A percentile compares a stretch with the other conserved stretches of the same genome.
These are phyloP conservation scores for Amoebophrya sp. DNA, from an alignment of 169 alveolate species.

Conservation along the genomic window DNA sequence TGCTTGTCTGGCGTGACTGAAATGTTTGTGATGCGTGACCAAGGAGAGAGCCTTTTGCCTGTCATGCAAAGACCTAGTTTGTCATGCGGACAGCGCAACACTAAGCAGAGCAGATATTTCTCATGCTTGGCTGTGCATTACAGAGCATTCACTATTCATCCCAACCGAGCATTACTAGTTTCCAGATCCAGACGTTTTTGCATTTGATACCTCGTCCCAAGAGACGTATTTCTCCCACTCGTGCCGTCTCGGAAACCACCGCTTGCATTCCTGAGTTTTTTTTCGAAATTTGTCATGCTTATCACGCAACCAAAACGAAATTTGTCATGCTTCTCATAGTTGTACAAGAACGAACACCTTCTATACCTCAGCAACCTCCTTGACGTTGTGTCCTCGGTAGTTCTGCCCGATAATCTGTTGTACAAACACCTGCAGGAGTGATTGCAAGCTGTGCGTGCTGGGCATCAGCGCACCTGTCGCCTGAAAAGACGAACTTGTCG, in stretches of 20 bases:
- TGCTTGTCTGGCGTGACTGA: too few species aligned
- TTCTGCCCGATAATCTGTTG: not conserved
- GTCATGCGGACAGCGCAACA: too few species aligned
- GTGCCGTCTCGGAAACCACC: not conserved
- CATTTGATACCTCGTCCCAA: too few species aligned
- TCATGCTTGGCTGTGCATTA: too few species aligned
- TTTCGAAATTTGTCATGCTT: not conserved
- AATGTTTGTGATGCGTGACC: too few species aligned
- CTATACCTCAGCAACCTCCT: not conserved
- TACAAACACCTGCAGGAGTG: not conserved
- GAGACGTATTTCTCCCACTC: not conserved
- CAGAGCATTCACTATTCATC: too few species aligned
- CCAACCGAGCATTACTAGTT: too few species aligned
- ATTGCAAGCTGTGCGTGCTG: not conserved
- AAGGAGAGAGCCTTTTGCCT: too few species aligned
- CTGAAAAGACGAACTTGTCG: not conserved
- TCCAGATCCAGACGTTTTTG: too few species aligned
- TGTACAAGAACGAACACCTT: not conserved
- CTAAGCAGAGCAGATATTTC: too few species aligned
- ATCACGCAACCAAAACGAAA: not conserved
- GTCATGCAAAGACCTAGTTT: too few species aligned
- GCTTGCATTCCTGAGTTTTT: not conserved
- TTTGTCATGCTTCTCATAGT: not conserved
- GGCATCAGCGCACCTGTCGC: not conserved
- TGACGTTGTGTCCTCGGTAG: not conserved